Base-by-base conservation (phyloP, 495 filamentous ascomycete genomes). In the Aspergillus saccharolyticus region DNA sequence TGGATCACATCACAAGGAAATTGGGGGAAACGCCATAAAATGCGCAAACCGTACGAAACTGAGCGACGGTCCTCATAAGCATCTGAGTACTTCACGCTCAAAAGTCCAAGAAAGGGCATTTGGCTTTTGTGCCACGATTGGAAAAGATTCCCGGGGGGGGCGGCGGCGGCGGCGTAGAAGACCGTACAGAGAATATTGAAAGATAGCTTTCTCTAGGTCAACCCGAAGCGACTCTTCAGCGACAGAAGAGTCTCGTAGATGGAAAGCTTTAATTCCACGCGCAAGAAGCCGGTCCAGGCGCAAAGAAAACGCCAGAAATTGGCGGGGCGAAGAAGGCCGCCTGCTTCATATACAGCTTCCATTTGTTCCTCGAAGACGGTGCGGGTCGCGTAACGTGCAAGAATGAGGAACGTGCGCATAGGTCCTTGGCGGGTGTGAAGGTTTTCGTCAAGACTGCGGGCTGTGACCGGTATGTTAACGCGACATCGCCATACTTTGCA, bases 391-490 rank as follows among this genome's bases (percentile, higher is more conserved):
- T 97, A 99, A 39, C 88, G 81, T 8, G 95, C 95, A 12, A 99
- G 82, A 57, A 99, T 99, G 55, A 97, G 76, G 69, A 97, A 99
- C 12, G 86, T 89, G 19, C 93, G 83, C 60, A 91, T 83, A 2
- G 93, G 91, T 0, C 94, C 95, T 63, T 90, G 86, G 12, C 87
- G 80, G 18, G 94, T 97, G 55, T 96, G 89, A 15, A 99, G 79
- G 71, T 86, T 91, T 72, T 97, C 95, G 63, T 99, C 95, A 25
- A 99, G 81, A 59, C 88, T 93, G 58, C 95, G 85, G 24, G 94
- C 83, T 85, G 57, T 44, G 43, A 6, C 14, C 10, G 33, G 2
- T 39, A 15, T 16, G 24, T 22, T 53, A 30, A 62, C 9, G 3
- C 9, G 46, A 65, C 65, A 52, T 56, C 4, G 48, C 30, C 48